Evolutionary conservation across 2,329 filamentous ascomycete species (phyloP).

Genomic region (Fusarium nematophilum): DNA sequence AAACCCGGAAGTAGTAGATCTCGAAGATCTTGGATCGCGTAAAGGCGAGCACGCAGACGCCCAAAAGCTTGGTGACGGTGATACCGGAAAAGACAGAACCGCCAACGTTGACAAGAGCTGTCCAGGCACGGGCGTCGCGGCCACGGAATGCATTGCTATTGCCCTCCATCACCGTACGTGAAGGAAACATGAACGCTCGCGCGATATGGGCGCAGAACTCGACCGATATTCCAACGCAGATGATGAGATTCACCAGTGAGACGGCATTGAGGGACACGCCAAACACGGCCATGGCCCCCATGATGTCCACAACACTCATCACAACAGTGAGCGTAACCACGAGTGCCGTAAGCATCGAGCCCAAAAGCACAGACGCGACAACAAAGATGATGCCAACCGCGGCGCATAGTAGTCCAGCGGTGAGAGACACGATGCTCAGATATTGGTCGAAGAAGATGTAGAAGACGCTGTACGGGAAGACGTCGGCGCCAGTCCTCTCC

Average conservation of each 20-base stretch:
- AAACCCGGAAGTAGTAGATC: conserved; percentile 98
- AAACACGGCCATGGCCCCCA: conserved; percentile 92
- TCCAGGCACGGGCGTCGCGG: conserved; percentile 88
- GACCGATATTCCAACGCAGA: conserved; percentile 95
- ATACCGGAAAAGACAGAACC: conserved; percentile 96
- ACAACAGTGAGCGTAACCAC: conserved; percentile 88
- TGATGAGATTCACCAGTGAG: conserved; percentile 94
- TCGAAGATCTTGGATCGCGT: conserved; percentile 99
- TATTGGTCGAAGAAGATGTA: conserved; percentile 99
- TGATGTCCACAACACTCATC: conserved; percentile 95
- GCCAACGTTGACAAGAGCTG: conserved; percentile 92
- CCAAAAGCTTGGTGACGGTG: conserved; percentile 93
- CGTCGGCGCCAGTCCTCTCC: conserved; percentile 76
- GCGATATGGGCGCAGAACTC: conserved; percentile 99
- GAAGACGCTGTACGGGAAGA: conserved; percentile 97
- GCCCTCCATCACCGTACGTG: conserved; percentile 79
- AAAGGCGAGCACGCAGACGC: conserved; percentile 91
- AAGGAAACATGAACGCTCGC: conserved; percentile 94
- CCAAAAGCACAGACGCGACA: conserved; percentile 83
- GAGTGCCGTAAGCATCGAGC: conserved; percentile 82
- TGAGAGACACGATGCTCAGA: conserved; percentile 82
- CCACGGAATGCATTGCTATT: conserved; percentile 83
- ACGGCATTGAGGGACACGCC: conserved; percentile 94
- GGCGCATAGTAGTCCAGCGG: conserved; percentile 81
- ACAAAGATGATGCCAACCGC: conserved; percentile 88